Conservation (phyloP, 2,329 filamentous ascomycete genomes). For the Fusarium nygamai region DNA sequence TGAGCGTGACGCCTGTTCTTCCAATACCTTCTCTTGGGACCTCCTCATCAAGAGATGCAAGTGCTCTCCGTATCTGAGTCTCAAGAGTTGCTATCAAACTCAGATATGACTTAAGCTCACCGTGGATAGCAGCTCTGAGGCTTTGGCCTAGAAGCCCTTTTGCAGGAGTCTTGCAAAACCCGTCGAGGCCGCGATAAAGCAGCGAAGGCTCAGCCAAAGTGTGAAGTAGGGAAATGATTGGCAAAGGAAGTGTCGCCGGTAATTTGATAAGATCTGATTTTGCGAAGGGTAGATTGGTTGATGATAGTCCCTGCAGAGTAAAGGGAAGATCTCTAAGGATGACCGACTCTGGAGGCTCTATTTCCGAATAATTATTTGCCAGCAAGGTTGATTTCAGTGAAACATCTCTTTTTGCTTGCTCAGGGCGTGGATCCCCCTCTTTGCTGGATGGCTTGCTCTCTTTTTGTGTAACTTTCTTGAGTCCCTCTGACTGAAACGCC, state of each 20-base stretch:
- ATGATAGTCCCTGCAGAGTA: slow-evolving; percentile 91
- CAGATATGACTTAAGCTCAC: slow-evolving; percentile 88
- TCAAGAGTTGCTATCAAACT: slow-evolving; percentile 92
- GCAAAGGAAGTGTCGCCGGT: slow-evolving; percentile 81
- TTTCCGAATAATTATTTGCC: slow-evolving; percentile 65
- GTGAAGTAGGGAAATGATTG: slow-evolving; percentile 87
- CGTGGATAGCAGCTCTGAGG: slow-evolving; percentile 83
- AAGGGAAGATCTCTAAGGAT: slow-evolving; percentile 87
- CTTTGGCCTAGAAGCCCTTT: slow-evolving; percentile 92
- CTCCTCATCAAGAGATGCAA: slow-evolving; percentile 76
- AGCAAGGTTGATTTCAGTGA: slow-evolving; percentile 66
- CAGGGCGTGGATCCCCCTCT: slow-evolving; percentile 48
- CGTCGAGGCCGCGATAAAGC: slow-evolving; percentile 83
- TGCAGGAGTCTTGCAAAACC: slow-evolving; percentile 83
- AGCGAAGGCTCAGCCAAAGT: slow-evolving; percentile 92
- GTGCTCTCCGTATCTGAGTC: slow-evolving; percentile 85
- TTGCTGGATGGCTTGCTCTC: slow-evolving; percentile 51
- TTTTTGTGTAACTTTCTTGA: slow-evolving; percentile 57
- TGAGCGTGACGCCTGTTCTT: slow-evolving; percentile 90
- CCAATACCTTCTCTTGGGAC: slow-evolving; percentile 77
- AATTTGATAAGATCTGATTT: slow-evolving; percentile 76
- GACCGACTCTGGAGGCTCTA: slow-evolving; percentile 71
- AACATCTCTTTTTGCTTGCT: slow-evolving; percentile 58
- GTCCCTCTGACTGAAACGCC: slow-evolving; percentile 64
- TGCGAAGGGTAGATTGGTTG: slow-evolving; percentile 81